A percentile compares a stretch with the other conserved stretches of the same genome.
Conservation (phyloP, 2,329 filamentous ascomycete species). For the Lasiodiplodia sp. region DNA sequence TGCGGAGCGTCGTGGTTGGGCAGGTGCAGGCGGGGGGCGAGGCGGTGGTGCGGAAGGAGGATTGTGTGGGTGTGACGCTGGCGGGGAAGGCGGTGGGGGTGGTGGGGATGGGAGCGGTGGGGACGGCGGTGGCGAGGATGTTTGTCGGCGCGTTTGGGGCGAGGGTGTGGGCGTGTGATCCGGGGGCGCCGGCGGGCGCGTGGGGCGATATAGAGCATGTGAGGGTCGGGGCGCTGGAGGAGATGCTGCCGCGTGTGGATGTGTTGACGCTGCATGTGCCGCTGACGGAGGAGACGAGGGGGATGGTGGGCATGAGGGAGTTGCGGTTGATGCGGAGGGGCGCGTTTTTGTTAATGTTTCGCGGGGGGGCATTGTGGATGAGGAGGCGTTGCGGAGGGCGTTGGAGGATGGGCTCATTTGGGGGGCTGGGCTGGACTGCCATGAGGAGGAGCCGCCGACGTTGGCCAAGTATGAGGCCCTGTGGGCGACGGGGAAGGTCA, state of each 20-base stretch:
- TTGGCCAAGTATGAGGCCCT: slow-evolving; percentile 50
- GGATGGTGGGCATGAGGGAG: slow-evolving; percentile 44
- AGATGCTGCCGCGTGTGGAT: slow-evolving; percentile 33
- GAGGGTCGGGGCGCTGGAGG: slow-evolving; percentile 35
- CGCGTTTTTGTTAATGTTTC: slow-evolving; percentile 56
- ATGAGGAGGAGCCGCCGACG: slow-evolving; percentile 55
- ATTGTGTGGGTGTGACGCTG: slow-evolving; percentile 50
- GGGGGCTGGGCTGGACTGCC: slow-evolving; percentile 59
- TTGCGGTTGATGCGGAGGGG: slow-evolving; percentile 51
- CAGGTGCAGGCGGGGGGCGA: slow-evolving; percentile 46
- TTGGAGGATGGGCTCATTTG: slow-evolving; percentile 52
- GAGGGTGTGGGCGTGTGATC: slow-evolving; percentile 51
- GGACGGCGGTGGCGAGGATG: slow-evolving; percentile 34
- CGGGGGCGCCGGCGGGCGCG: slow-evolving; percentile 49
- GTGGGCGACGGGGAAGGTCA: slow-evolving; percentile 53
- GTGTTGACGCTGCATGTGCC: slow-evolving; percentile 38
- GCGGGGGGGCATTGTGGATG: slow-evolving; percentile 58
- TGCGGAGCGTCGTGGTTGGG: slow-evolving; percentile 35
- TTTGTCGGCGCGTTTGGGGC: slow-evolving; percentile 48
- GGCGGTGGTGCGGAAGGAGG: slow-evolving; percentile 51
- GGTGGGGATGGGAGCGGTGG: slow-evolving; percentile 55
- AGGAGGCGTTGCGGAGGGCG: slow-evolving; percentile 53
- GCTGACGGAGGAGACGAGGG: slow-evolving; percentile 37
- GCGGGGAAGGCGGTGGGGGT: slow-evolving; percentile 55
- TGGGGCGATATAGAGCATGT: slow-evolving; percentile 32